A percentile compares a stretch with the other conserved stretches of the same genome.
Conservation (phyloP, 305 asterid genomes). For the Solanum hybrid region DNA sequence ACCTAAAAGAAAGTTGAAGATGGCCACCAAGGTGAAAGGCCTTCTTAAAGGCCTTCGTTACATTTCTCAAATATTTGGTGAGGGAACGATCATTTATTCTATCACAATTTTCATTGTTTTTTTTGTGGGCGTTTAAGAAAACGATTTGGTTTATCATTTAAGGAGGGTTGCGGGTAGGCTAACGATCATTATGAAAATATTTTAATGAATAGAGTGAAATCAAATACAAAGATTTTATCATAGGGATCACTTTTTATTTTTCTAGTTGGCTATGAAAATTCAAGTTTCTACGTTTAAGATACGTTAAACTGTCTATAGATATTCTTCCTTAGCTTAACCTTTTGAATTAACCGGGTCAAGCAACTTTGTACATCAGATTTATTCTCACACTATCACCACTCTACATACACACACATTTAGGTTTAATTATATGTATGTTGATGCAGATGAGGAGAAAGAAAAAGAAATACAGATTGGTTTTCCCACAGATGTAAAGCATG, state of each 20-base stretch:
- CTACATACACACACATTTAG: background rate
- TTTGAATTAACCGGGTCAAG: background rate
- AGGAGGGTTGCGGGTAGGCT: background rate
- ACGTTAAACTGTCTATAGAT: background rate
- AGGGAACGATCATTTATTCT: slow-evolving; percentile 1
- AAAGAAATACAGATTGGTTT: slow-evolving; percentile 57
- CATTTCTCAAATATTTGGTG: slow-evolving; percentile 77
- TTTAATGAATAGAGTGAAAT: background rate
- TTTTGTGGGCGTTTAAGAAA: background rate
- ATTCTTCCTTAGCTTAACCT: background rate
- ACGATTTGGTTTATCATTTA: background rate
- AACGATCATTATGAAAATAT: background rate
- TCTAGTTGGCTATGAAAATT: background rate
- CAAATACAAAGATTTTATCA: background rate
- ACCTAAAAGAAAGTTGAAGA: slow-evolving; percentile 4
- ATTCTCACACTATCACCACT: background rate
- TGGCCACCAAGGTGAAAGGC: slow-evolving; percentile 69
- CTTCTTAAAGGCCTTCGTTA: slow-evolving; percentile 75
- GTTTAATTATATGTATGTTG: background rate
- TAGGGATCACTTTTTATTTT: background rate
- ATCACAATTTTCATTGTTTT: background rate
- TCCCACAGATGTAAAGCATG: slow-evolving; percentile 89
- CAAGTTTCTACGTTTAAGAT: background rate
- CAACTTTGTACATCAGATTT: background rate
- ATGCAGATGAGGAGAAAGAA: slow-evolving; percentile 59